Evolutionary conservation across 1,284 basidiomycete species (phyloP), one percentile per base, ranked within the genome.

Genomic region (Cutaneotrichosporon spelunceum): DNA sequence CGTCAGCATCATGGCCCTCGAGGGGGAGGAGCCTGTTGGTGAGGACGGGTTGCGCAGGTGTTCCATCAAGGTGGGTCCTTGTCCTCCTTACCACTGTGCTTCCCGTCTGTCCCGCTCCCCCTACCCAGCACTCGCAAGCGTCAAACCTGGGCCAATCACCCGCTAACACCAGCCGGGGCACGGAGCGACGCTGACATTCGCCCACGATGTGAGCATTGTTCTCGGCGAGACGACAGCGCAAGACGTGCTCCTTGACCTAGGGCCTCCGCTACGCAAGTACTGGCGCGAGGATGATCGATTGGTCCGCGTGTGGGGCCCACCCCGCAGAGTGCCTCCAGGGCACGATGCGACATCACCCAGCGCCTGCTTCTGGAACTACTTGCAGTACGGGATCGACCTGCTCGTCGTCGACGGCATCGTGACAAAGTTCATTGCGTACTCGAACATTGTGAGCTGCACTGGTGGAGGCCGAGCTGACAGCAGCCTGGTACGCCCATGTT

Each of bases 291-390:
- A 93, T 70, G 87, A 91, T 68, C 81, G 91, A 61, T 88, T 94
- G 86, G 68, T 68, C 23, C 67, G 69, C 36, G 71, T 78, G 48
- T 78, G 76, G 76, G 73, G 70, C 10, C 14, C 52, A 30, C 52
- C 8, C 34, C 52, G 21, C n/a, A 42, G 44, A 9, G 36, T 13
- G n/a, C 36, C 19, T 13, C 45, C 19, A 29, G 52, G 52, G 29
- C 29, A 58, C 8, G 44, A 53, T 21, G 26, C 44, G 23, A n/a
- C 23, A 27, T n/a, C 36, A 23, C 47, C 64, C 3, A 61, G 30
- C 5, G 53, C 61, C 89, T 89, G 91, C 76, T 94, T 93, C 77
- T 93, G 91, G 80, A 93, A 93, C 72, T 94, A 93, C 73, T 91
- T 93, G 68, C 88, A 91, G 69, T 85, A 90, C 70, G 91, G 91